Evolutionary conservation across 2,329 filamentous ascomycete species (phyloP).

Genomic region (Neonectria neomacrospora): DNA sequence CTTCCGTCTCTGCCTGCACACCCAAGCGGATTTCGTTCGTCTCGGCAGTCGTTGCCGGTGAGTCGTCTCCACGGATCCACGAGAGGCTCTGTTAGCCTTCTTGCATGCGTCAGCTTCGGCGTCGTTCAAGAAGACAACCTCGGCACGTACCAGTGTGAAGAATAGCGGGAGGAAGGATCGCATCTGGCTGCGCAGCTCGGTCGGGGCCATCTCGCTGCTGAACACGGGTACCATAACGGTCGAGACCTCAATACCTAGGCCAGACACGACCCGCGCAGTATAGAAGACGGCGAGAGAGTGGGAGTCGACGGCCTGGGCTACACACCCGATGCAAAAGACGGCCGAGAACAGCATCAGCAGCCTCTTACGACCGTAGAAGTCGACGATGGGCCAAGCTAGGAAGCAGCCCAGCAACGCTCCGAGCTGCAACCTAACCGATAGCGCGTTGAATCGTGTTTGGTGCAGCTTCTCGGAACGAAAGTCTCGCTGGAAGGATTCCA

Average conservation of each 20-base stretch:
- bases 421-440: slow-evolving; percentile 15
- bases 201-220: slow-evolving; percentile 19
- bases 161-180: slow-evolving; percentile 18
- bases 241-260: slow-evolving; percentile 7
- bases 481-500: slow-evolving; percentile 28
- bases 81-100: slow-evolving; percentile 59
- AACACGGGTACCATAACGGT: slow-evolving; percentile 19
- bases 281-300: slow-evolving; percentile 9
- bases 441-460: slow-evolving; percentile 18
- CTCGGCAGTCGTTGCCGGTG: slow-evolving; percentile 52
- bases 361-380: slow-evolving; percentile 12
- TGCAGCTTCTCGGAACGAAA: slow-evolving; percentile 14
- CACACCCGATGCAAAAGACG: slow-evolving; percentile 13
- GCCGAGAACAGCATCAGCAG: slow-evolving; percentile 11
- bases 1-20: slow-evolving; percentile 49
- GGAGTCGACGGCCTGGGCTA: slow-evolving; percentile 13
- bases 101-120: slow-evolving; percentile 38
- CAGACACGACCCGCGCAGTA: slow-evolving; percentile 7
- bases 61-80: slow-evolving; percentile 61
- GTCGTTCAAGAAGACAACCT: background rate
- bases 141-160: slow-evolving; percentile 10
- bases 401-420: slow-evolving; percentile 21
- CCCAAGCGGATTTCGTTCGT: slow-evolving; percentile 62
- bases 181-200: slow-evolving; percentile 15
- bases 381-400: slow-evolving; percentile 12